Conservation (phyloP, 768 basidiomycete species). For the Sutorius australiensis region DNA sequence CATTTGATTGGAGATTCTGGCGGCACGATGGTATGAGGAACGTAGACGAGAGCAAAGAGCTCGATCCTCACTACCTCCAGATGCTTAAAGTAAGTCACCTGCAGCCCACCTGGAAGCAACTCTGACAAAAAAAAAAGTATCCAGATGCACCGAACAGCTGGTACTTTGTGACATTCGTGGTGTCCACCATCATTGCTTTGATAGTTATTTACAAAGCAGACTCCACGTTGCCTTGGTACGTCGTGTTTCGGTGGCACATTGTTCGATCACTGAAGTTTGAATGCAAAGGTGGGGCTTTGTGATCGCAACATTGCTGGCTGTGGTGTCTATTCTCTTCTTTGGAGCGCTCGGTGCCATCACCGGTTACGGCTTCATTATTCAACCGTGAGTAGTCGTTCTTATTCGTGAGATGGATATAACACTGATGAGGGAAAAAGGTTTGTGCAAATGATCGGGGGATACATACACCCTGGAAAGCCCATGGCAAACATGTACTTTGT, state of each 20-base stretch:
- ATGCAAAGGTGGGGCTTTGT: constrained; percentile 43
- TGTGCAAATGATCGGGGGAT: constrained; percentile 38
- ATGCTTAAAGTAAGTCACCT: constrained; percentile 38
- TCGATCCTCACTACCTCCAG: constrained; percentile 52
- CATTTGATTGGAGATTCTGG: constrained; percentile 38
- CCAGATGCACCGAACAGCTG: constrained; percentile 34
- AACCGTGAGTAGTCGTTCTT: constrained; percentile 23
- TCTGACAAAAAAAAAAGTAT: constrained; percentile 25
- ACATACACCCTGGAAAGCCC: constrained; percentile 36
- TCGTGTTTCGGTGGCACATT: background rate
- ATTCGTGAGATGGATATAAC: background rate
- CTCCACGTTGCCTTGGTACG: constrained; percentile 51
- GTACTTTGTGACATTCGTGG: constrained; percentile 27
- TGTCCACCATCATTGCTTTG: constrained; percentile 47
- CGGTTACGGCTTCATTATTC: constrained; percentile 25
- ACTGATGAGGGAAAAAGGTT: constrained; percentile 17
- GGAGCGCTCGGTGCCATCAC: constrained; percentile 53
- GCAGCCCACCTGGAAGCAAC: constrained; percentile 13
- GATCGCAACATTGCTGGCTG: constrained; percentile 47
- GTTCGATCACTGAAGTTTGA: background rate
- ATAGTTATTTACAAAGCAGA: constrained; percentile 51
- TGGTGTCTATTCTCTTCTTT: constrained; percentile 52
- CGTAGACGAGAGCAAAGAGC: constrained; percentile 36
- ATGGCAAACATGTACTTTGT: constrained; percentile 43
- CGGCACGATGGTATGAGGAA: constrained; percentile 17